phyloP scores from a whole-genome alignment of 306 rosid genomes.

The Dalbergia cultrata region DNA sequence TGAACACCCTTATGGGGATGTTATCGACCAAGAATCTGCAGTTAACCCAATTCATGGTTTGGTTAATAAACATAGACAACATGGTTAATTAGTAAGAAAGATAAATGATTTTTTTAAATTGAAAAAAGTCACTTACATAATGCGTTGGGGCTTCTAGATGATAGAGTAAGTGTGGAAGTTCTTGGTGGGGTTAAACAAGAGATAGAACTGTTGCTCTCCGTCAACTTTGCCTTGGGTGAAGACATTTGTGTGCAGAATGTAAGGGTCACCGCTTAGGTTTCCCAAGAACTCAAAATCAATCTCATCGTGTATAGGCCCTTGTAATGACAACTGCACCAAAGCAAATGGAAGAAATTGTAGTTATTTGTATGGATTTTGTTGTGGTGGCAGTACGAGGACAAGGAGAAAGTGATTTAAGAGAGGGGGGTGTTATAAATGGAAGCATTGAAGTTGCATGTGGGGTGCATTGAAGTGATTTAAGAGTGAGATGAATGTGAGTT shows the following conservation, averaged over 20 bases:
- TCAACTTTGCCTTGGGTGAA: conserved; percentile 64
- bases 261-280: conserved; percentile 61
- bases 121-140: conserved; percentile 48
- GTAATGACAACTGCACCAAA: conserved; percentile 71
- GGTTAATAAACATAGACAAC: conserved; percentile 17
- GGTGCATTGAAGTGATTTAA: conserved; percentile 9
- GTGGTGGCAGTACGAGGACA: conserved; percentile 2
- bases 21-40: conserved; percentile 69
- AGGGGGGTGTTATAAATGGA: too few species aligned
- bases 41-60: conserved; percentile 2
- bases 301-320: conserved; percentile 62
- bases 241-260: conserved; percentile 58
- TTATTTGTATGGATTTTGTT: conserved; percentile 10
- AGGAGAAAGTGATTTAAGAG: background rate
- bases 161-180: conserved; percentile 65
- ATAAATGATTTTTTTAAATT: background rate
- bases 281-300: conserved; percentile 67
- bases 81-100: background rate
- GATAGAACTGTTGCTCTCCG: conserved; percentile 62
- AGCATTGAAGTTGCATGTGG: conserved; percentile 9
- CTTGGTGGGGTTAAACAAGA: conserved; percentile 67
- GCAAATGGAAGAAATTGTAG: conserved; percentile 1
- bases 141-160: conserved; percentile 59
- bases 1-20: conserved; percentile 74
- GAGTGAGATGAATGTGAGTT: conserved; percentile 48